These are phyloP conservation scores for Linum trigynum DNA, from an alignment of 345 rosid genomes.

Conservation along the genomic window DNA sequence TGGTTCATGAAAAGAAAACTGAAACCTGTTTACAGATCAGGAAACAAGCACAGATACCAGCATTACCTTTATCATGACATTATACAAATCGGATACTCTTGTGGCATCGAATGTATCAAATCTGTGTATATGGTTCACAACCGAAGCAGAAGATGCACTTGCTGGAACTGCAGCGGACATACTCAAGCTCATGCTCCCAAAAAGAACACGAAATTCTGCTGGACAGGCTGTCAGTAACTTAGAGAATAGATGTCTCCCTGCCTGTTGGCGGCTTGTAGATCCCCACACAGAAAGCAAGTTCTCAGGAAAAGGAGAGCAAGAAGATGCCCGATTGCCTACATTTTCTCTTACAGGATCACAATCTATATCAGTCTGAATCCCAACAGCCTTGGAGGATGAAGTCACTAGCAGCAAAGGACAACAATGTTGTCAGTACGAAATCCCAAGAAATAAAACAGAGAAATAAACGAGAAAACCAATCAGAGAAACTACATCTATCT, in stretches of 20 bases:
- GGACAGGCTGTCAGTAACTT: constrained; percentile 52
- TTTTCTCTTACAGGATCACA: constrained; percentile 8
- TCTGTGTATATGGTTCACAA: constrained; percentile 20
- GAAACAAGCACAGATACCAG: background rate
- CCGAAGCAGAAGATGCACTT: constrained; percentile 21
- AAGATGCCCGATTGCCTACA: constrained; percentile 17
- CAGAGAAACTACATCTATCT: constrained; percentile 23
- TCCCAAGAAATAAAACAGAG: background rate
- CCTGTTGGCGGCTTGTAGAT: constrained; percentile 28
- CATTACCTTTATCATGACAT: constrained; percentile 47
- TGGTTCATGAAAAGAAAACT: background rate
- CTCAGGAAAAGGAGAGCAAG: constrained; percentile 29
- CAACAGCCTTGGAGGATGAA: constrained; percentile 43
- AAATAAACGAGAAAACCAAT: background rate
- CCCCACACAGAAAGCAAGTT: constrained; percentile 61
- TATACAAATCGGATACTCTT: constrained; percentile 37
- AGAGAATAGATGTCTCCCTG: constrained; percentile 42
- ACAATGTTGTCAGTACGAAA: background rate
- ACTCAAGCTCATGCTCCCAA: constrained; percentile 34
- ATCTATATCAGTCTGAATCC: constrained; percentile 56
- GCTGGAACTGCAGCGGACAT: constrained; percentile 23
- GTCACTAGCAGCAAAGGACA: constrained; percentile 20
- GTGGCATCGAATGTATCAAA: constrained; percentile 37
- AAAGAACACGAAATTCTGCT: constrained; percentile 50
- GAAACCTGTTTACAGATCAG: background rate